Conservation (phyloP, 495 filamentous ascomycete species). For the Annulohypoxylon moriforme region DNA sequence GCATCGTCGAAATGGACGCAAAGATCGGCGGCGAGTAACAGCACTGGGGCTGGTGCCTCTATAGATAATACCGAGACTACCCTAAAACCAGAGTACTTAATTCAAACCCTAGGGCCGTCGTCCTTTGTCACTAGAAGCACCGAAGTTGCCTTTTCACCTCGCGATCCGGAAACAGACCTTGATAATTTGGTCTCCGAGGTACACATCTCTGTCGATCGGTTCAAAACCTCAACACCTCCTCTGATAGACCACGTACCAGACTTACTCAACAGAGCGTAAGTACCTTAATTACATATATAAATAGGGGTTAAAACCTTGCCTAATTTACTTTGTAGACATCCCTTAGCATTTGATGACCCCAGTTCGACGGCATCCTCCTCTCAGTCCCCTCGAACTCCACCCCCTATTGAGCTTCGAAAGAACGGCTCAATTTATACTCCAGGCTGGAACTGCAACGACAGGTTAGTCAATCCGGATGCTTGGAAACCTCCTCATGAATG, state of each 20-base stretch:
- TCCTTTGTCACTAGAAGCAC: constrained; percentile 54
- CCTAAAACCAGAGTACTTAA: constrained; percentile 30
- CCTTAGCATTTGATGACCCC: constrained; percentile 39
- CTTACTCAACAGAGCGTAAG: constrained; percentile 42
- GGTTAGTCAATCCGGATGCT: constrained; percentile 47
- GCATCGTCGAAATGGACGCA: constrained; percentile 56
- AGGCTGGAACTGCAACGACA: constrained; percentile 35
- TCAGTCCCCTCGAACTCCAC: constrained; percentile 41
- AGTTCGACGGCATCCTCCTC: constrained; percentile 38
- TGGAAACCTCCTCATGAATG: constrained; percentile 59
- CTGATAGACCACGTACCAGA: constrained; percentile 11
- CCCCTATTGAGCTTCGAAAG: constrained; percentile 34
- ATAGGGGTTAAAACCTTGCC: background rate
- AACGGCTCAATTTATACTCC: constrained; percentile 33
- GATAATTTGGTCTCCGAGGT: constrained; percentile 50
- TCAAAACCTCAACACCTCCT: constrained; percentile 36
- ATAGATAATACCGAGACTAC: constrained; percentile 19
- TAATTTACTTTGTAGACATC: constrained; percentile 31
- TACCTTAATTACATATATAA: background rate
- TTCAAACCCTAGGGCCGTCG: constrained; percentile 52
- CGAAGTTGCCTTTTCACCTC: constrained; percentile 49
- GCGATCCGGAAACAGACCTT: constrained; percentile 43
- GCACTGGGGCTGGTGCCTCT: constrained; percentile 41
- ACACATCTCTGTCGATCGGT: constrained; percentile 50
- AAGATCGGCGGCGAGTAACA: constrained; percentile 49